Percentiles rank a stretch among this genome's conserved stretches.
These are phyloP conservation scores for Coemansia pectinata DNA, from an alignment of 192 early-diverging fungal genomes.

Conservation along the genomic window DNA sequence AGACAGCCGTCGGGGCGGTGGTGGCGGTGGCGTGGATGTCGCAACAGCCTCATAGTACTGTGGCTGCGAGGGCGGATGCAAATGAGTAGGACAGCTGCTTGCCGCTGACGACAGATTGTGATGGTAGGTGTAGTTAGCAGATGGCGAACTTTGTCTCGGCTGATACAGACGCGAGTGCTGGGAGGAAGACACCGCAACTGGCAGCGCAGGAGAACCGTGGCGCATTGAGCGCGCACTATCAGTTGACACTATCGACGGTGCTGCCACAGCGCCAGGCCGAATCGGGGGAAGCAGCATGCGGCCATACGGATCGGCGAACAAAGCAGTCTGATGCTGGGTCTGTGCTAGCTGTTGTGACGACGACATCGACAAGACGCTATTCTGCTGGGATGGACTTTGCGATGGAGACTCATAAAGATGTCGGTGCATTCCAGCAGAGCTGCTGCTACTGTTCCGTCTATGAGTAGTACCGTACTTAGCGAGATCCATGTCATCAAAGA, in stretches of 20 bases:
- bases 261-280: constrained; percentile 12
- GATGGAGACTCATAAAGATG: background rate
- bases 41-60: background rate
- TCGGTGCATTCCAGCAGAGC: background rate
- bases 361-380: background rate
- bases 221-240: background rate
- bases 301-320: constrained; percentile 36
- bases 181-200: background rate
- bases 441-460: constrained; percentile 16
- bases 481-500: constrained; percentile 48
- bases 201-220: background rate
- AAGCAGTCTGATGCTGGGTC: background rate
- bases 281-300: constrained; percentile 47
- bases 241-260: background rate
- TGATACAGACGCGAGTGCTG: background rate
- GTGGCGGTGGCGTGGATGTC: background rate
- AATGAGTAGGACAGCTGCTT: background rate
- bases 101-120: background rate
- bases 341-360: background rate
- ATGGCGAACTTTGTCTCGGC: background rate
- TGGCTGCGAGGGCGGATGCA: background rate
- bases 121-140: background rate
- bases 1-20: background rate
- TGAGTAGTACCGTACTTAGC: constrained; percentile 33
- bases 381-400: constrained; percentile 3